Base-by-base conservation (phyloP, 306 rosid genomes). In the Prunus dulcis region DNA sequence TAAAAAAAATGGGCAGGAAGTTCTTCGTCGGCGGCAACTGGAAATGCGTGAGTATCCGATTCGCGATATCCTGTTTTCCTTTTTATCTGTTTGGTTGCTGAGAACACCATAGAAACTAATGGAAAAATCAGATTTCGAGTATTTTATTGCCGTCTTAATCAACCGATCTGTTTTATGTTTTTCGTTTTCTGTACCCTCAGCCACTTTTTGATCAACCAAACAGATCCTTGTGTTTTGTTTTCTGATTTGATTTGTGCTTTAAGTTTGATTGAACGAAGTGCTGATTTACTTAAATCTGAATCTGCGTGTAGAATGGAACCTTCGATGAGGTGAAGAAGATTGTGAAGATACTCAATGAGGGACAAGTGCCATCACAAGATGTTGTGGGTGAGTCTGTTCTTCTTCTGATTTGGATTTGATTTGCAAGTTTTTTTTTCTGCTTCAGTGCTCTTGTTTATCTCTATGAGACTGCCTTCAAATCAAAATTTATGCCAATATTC, bases 281-380 rank as follows among this genome's bases (percentile, higher is more conserved):
- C 9, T 27, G 27, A 61, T n/a, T 23, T 76, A 52, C 9, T 11
- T 74, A 3, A 60, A 13, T 63, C 22, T 63, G 30, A 64, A 74
- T 72, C 38, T 67, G 61, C 10, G 30, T 86, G 81, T 84, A 92
- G 93, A 92, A 92, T 55, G 97, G 97, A 32, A 92, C 96, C 71
- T 71, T 79, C 23, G 97, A 84, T 25, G 91, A 92, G 90, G 96
- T 92, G 87, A 92, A 87, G 85, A 92, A 92, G 86, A 92, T 92
- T 61, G 90, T 92, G 7, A 61, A 78, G 41, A 79, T 86, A n/a
- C 81, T 92, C 69, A 92, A 92, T 12, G 93, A 88, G 5, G 97
- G 86, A 41, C 51, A 87, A 52, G 91, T 92, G 28, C 93, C 97
- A 23, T 86, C 89, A 9, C 83, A 83, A 58, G 92, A 92, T 86